Percentiles rank a stretch among this genome's conserved stretches.
Evolutionary conservation across 2,329 filamentous ascomycete genomes (phyloP).

Genomic region (Dothiorella sarmentorum): DNA sequence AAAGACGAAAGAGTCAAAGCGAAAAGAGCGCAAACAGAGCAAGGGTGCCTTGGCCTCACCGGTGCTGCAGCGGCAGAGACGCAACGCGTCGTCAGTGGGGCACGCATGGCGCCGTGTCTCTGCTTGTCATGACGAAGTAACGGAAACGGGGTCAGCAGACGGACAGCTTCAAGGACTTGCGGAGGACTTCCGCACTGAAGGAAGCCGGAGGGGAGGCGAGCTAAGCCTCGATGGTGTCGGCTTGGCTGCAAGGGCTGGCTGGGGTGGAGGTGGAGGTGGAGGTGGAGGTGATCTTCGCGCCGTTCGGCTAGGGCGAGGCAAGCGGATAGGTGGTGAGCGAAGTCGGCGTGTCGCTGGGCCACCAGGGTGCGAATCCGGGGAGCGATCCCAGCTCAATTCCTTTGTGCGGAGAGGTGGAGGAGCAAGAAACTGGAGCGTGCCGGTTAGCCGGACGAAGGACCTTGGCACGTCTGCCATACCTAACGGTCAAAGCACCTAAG

Average conservation of each 20-base stretch:
- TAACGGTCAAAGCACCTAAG: too few relatives aligned
- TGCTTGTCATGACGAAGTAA: not conserved
- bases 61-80: not conserved
- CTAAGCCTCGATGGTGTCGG: not conserved
- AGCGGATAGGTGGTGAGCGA: not conserved
- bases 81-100: not conserved
- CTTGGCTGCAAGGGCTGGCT: not conserved
- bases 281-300: not conserved
- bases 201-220: not conserved
- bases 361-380: not conserved
- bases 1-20: not conserved
- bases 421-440: not conserved
- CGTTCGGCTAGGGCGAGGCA: not conserved
- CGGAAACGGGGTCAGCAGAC: not conserved
- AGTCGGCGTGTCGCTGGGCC: not conserved
- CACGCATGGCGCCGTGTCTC: not conserved
- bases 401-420: slow-evolving; percentile 4
- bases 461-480: too few relatives aligned
- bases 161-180: not conserved
- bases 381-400: not conserved
- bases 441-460: slow-evolving; percentile 12
- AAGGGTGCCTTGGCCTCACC: not conserved
- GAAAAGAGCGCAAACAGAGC: not conserved
- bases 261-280: not conserved
- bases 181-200: not conserved